A percentile compares a stretch with the other conserved stretches of the same genome.
Conservation (phyloP, 1,139 yeast genomes). For the Pneumocystis canis region DNA sequence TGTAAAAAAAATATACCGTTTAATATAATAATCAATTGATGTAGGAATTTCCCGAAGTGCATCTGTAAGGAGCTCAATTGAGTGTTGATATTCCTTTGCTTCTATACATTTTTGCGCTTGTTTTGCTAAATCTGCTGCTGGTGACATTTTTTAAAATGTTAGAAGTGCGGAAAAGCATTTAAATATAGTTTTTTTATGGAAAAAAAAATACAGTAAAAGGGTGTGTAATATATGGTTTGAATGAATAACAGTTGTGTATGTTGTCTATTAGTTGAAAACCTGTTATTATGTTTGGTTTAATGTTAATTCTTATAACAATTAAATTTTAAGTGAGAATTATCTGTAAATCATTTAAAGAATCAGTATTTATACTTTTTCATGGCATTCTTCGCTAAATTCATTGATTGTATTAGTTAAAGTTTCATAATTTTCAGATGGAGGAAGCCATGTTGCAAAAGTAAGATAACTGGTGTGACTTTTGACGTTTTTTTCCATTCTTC, state of each 20-base stretch:
- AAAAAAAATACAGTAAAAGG: neutral
- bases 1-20: conserved; percentile 5
- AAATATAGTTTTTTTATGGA: neutral
- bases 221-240: too few relatives aligned
- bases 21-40: conserved; percentile 6
- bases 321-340: neutral
- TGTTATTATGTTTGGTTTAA: neutral
- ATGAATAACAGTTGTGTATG: neutral
- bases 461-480: conserved; percentile 89
- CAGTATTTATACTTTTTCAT: neutral
- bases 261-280: neutral
- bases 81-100: neutral
- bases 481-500: conserved; percentile 68
- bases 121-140: neutral
- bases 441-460: conserved; percentile 51
- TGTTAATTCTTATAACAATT: neutral
- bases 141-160: neutral
- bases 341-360: neutral
- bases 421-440: neutral
- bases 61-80: conserved; percentile 5
- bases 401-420: neutral
- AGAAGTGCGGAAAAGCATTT: neutral
- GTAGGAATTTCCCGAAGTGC: conserved; percentile 8
- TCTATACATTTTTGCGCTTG: neutral
- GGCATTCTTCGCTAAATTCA: neutral